Base-by-base conservation (phyloP, 2,329 filamentous ascomycete species). In the Trichoderma koningiopsis region DNA sequence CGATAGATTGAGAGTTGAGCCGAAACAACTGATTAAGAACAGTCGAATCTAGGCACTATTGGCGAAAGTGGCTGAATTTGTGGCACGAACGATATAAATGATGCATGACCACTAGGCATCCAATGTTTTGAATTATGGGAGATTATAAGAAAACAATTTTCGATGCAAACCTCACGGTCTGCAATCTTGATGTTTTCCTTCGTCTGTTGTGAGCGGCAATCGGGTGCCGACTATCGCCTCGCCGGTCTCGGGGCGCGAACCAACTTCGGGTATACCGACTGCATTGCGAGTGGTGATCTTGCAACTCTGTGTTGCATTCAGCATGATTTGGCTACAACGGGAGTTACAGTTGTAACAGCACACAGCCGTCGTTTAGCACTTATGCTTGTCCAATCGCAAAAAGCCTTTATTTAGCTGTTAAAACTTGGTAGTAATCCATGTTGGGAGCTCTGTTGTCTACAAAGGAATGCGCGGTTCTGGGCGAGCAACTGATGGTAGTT, bases 231-330 rank as follows among this genome's bases (percentile, higher is more conserved):
- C 47, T 40, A 33, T 49, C 37, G 37, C 40, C 47, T 24, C 63
- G 63, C 37, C 53, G 63, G 53, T 66, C 63, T 57, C 63, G 63
- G 62, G 63, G 63, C 27, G 33, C 27, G n/a, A 49, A 66, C 58
- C 27, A 58, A 22, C 37, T 24, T 66, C 63, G 63, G 63, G 53
- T 49, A n/a, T 66, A 35, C 63, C 63, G 52, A 35, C 53, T 47
- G 61, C 47, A 40, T 27, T 47, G 10, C 29, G 22, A n/a, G n/a
- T 47, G 43, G 11, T 58, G 62, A 57, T 29, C 13, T 11, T 58
- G 62, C 29, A 35, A 22, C 27, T 40, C 29, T 27, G 53, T 57
- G 53, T 66, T 43, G 53, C 53, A 66, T 58, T 11, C 14, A 57
- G 35, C 53, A 58, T 27, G 7, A 10, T 31, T 43, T 58, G 35